These are phyloP conservation scores for Acephala macrosclerotiorum DNA, from an alignment of 2,329 filamentous ascomycete species.

Conservation along the genomic window DNA sequence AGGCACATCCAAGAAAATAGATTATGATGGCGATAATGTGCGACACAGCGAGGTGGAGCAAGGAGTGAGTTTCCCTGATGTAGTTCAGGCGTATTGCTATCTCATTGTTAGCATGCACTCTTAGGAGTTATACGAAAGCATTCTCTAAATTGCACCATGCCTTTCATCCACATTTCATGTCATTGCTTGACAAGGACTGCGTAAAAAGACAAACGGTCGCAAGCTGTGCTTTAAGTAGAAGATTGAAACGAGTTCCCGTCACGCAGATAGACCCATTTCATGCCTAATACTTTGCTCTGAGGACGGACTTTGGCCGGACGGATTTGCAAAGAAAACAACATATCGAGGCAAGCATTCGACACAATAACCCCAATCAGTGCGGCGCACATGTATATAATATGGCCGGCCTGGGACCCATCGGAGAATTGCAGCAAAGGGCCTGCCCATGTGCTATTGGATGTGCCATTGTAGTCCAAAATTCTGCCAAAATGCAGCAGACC, in stretches of 20 bases:
- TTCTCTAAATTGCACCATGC: too few relatives aligned
- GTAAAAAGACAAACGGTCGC: too few relatives aligned
- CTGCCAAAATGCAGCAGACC: neutral
- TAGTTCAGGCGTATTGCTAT: slow-evolving; percentile 8
- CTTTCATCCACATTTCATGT: too few relatives aligned
- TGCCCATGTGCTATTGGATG: neutral
- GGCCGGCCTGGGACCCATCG: neutral
- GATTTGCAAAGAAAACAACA: neutral
- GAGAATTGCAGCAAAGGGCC: neutral
- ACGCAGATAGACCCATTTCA: too few relatives aligned
- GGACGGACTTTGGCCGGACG: neutral
- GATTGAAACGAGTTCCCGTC: too few relatives aligned
- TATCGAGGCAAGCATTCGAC: slow-evolving; percentile 15
- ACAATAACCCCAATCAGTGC: slow-evolving; percentile 9
- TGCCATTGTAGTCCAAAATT: neutral
- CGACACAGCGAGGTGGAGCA: slow-evolving; percentile 7
- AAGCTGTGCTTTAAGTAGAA: too few relatives aligned
- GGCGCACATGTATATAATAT: slow-evolving; percentile 7
- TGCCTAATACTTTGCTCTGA: too few relatives aligned
- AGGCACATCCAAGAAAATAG: slow-evolving; percentile 19
- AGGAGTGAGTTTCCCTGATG: slow-evolving; percentile 12
- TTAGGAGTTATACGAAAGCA: too few relatives aligned
- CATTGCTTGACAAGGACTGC: too few relatives aligned
- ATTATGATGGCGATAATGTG: slow-evolving; percentile 16
- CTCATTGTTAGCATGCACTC: too few relatives aligned